phyloP scores from a whole-genome alignment of 441 rosid species.

The Hura crepitans region DNA sequence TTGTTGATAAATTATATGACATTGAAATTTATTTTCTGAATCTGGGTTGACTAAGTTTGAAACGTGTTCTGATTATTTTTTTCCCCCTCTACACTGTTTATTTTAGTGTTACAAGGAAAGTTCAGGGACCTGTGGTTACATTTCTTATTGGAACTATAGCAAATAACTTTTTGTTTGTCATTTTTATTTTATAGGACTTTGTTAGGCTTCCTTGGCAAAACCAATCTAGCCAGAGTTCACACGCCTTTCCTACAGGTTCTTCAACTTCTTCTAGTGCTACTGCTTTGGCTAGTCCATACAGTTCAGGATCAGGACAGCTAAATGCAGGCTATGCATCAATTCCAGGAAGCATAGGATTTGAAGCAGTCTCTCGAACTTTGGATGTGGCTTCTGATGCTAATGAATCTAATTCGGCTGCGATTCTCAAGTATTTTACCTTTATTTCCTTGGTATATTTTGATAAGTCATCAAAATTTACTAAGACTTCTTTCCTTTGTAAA shows the following conservation, averaged over 20 bases:
- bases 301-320: conserved; percentile 54
- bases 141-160: conserved; percentile 18
- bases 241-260: conserved; percentile 49
- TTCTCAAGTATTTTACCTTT: conserved; percentile 46
- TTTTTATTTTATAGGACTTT: conserved; percentile 61
- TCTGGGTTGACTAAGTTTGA: too few relatives aligned
- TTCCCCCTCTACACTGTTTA: too few relatives aligned
- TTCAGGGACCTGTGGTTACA: too few relatives aligned
- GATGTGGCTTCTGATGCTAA: conserved; percentile 62
- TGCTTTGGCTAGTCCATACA: conserved; percentile 46
- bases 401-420: conserved; percentile 54
- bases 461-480: conserved; percentile 2
- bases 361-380: conserved; percentile 48
- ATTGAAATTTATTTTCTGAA: too few relatives aligned
- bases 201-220: conserved; percentile 97
- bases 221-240: conserved; percentile 73
- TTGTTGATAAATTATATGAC: too few relatives aligned
- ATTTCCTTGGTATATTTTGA: not conserved
- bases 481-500: conserved; percentile 2
- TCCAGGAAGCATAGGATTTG: conserved; percentile 50
- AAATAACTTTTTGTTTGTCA: not conserved
- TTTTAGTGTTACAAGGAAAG: too few relatives aligned
- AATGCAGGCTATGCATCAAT: conserved; percentile 44
- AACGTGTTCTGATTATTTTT: too few relatives aligned
- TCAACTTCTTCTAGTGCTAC: conserved; percentile 51